Evolutionary conservation across 2,329 filamentous ascomycete genomes (phyloP), one percentile per base, ranked within the genome.

Genomic region (Microdochium bolleyi): DNA sequence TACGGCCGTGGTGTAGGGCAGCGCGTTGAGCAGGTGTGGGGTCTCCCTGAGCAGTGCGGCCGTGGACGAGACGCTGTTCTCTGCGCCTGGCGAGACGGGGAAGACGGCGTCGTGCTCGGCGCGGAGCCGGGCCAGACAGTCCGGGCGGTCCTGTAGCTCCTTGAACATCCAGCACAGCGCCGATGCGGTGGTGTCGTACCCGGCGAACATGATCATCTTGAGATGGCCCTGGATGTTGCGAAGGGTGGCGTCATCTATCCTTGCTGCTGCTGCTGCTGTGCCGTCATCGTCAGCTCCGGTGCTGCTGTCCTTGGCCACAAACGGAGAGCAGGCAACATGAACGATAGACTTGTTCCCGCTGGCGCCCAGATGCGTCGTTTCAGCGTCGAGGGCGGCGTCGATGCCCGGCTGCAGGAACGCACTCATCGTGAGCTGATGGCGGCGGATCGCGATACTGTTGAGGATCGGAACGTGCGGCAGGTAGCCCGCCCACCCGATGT

Each of bases 121-220:
- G 21, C 61, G 58, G 1, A 70, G 48, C 1, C 55, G 56, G 2
- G 58, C 30, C 22, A 64, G 51, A 1, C 51, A 53, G 3, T 57
- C 53, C 2, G 60, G 57, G 7, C 64, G 55, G 22, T 51, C 11
- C 2, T 56, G 58, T 5, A 67, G 67, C 54, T 79, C 67, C 58
- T 74, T 72, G 34, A 74, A 68, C 7, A 73, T 64, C 61, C 77
- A 82, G 24, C 70, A 69, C 2, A 81, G 64, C 9, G 76, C 80
- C 49, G 83, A 80, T 25, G 75, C 77, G 21, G 78, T 83, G 0
- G 83, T 85, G 57, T 87, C 83, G 58, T 84, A 82, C 2, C 83
- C 83, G 1, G 83, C 83, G n/a, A 80, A 79, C 4, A 84, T 53
- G 50, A 64, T 62, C 34, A 59, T 50, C 2, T 58, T 57, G 0